These are phyloP conservation scores for Parasarocladium wereldwijsianum DNA, from an alignment of 2,329 filamentous ascomycete genomes.

Conservation along the genomic window DNA sequence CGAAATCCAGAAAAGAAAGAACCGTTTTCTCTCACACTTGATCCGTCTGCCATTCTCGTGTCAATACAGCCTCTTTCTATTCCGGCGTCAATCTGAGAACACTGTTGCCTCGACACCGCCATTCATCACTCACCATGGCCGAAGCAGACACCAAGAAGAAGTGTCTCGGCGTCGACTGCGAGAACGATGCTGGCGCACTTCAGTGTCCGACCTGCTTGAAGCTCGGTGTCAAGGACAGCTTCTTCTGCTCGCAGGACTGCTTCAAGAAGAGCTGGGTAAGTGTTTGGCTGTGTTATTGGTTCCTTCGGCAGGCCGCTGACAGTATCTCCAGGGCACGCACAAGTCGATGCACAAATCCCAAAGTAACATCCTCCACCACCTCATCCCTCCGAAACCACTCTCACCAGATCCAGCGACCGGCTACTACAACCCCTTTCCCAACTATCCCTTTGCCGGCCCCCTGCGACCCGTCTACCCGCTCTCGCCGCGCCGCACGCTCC, in stretches of 20 bases:
- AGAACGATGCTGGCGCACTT: conserved; percentile 69
- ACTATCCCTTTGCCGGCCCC: conserved; percentile 66
- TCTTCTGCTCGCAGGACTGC: conserved; percentile 96
- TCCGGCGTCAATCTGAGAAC: not conserved
- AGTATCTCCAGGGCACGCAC: conserved; percentile 50
- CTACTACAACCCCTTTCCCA: conserved; percentile 82
- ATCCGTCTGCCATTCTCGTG: not conserved
- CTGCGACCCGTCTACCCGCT: conserved; percentile 81
- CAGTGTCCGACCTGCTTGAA: conserved; percentile 96
- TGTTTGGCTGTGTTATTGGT: too few relatives aligned
- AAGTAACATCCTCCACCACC: conserved; percentile 55
- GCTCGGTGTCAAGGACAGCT: conserved; percentile 73
- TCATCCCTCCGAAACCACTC: conserved; percentile 66
- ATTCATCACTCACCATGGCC: conserved; percentile 22
- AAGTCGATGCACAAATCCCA: conserved; percentile 61
- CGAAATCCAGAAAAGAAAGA: too few relatives aligned
- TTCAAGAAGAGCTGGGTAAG: conserved; percentile 98
- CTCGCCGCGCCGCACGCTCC: conserved; percentile 56
- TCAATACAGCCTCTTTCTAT: not conserved
- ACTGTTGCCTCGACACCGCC: not conserved
- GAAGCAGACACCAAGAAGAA: conserved; percentile 45
- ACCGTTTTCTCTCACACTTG: not conserved
- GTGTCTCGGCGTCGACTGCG: conserved; percentile 73
- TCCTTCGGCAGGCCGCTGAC: too few relatives aligned
- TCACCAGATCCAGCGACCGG: conserved; percentile 87